Evolutionary conservation across 192 early-diverging fungal species (phyloP).

Genomic region (Coemansia erecta): DNA sequence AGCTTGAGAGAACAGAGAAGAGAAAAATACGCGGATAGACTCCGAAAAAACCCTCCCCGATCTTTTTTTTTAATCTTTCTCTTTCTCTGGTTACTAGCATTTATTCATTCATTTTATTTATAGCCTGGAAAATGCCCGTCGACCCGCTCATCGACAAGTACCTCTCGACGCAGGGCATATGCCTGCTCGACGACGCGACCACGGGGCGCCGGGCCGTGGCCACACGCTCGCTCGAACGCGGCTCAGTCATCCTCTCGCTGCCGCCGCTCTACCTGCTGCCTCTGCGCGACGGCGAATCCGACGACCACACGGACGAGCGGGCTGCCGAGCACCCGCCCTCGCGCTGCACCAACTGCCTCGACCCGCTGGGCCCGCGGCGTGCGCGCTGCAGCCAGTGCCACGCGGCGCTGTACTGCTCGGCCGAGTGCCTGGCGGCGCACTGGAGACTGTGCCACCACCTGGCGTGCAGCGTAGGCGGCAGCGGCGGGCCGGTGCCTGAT

Average conservation of each 20-base stretch:
- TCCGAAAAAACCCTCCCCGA: no score
- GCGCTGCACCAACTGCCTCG: conserved; percentile 34
- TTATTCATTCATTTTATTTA: background rate
- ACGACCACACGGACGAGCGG: background rate
- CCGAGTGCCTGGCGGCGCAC: conserved; percentile 22
- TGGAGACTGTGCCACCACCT: conserved; percentile 36
- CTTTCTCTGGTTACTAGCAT: background rate
- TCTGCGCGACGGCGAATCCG: conserved; percentile 14
- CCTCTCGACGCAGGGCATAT: conserved; percentile 14
- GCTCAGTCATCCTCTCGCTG: conserved; percentile 21
- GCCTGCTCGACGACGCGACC: conserved; percentile 12
- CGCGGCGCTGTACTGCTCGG: conserved; percentile 28
- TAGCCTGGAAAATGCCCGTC: background rate
- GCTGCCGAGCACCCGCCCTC: background rate
- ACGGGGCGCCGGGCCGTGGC: conserved; percentile 28
- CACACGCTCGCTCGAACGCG: conserved; percentile 15
- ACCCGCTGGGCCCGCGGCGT: conserved; percentile 15
- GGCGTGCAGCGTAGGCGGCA: conserved; percentile 13
- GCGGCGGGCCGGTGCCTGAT: background rate
- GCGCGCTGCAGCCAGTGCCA: conserved; percentile 48
- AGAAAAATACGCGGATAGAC: background rate
- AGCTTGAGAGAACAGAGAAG: background rate
- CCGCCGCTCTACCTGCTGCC: conserved; percentile 36
- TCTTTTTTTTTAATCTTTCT: no score
- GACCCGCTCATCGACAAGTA: conserved; percentile 1